phyloP scores from a whole-genome alignment of 2,329 filamentous ascomycete species.

The Exserohilum rostratum region DNA sequence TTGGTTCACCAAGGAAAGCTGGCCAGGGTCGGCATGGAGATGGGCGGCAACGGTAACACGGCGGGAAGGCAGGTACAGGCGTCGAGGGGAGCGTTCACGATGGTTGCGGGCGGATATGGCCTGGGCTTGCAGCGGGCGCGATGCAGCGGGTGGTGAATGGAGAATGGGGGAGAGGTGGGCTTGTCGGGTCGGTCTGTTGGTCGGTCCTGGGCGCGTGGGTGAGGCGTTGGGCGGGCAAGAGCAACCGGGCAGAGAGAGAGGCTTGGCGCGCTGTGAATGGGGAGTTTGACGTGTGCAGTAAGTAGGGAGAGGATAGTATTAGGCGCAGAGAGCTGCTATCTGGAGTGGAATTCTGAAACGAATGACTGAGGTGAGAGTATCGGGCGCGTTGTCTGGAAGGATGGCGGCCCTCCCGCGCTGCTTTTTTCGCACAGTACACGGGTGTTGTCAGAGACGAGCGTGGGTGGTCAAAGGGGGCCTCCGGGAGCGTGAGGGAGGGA shows the following conservation, averaged over 20 bases:
- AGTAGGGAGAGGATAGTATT: conserved; percentile 24
- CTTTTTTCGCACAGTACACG: conserved; percentile 15
- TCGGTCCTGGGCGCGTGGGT: conserved; percentile 22
- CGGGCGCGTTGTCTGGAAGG: conserved; percentile 21
- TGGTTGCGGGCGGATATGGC: conserved; percentile 13
- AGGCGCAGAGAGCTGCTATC: conserved; percentile 15
- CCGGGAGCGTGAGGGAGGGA: neutral
- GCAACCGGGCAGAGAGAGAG: conserved; percentile 25
- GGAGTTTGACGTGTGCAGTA: conserved; percentile 5
- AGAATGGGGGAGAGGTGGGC: neutral
- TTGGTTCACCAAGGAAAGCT: conserved; percentile 16
- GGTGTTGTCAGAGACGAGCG: conserved; percentile 21
- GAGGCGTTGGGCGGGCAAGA: conserved; percentile 23
- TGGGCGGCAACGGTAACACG: conserved; percentile 2
- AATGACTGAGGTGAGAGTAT: conserved; percentile 47
- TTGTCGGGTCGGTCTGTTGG: neutral
- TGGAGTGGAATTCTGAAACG: conserved; percentile 38
- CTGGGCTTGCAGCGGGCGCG: conserved; percentile 5
- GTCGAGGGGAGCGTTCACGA: conserved; percentile 3
- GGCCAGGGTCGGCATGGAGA: conserved; percentile 27
- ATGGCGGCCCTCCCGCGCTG: conserved; percentile 24
- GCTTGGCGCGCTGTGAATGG: conserved; percentile 28
- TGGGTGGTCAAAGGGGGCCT: conserved; percentile 18
- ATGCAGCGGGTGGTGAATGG: neutral
- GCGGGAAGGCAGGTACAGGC: conserved; percentile 7